Base-by-base conservation (phyloP, 2,329 filamentous ascomycete species). In the Hymenoscyphus linearis region DNA sequence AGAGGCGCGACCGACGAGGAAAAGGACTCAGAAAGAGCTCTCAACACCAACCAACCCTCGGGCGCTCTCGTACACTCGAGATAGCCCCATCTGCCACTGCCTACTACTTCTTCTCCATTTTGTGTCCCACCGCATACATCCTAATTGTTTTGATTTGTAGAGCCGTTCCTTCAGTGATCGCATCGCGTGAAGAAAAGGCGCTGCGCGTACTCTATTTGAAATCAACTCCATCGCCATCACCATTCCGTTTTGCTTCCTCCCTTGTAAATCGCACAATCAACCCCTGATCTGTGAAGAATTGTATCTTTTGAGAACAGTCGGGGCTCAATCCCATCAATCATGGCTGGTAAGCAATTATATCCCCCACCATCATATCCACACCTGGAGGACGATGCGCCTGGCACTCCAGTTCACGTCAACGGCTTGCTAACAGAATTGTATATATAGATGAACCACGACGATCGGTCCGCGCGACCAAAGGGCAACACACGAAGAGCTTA, bases 401-500 rank as follows among this genome's bases (percentile, higher is more conserved):
- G 31, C 36, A 7, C 6, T 16, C 14, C 25, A n/a, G 14, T 31
- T 44, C 54, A 35, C 16, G 31, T 37, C 26, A 52, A 47, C 27
- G 35, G 40, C 59, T 52, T 55, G 64, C 69, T 72, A 67, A 72
- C 62, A 2, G 58, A 22, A 34, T 62, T 26, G 55, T 26, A 47
- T 26, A 47, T 55, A 59, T 63, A 88, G 86, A 88, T 67, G 93
- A 97, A 83, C 90, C 92, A 62, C 89, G 95, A 75, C 90, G 95
- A 73, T 99, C 95, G 52, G 93, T 95, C 67, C 89, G 95, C 71
- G 92, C 93, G 70, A 99, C 95, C 66, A 99, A 99, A 74, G 95
- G 95, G 73, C 93, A 97, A 71, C 92, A 98, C 76, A 88, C 86
- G 27, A 96, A 96, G 76, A 89, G 89, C 67, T 87, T 91, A 69